Evolutionary conservation across 257 asterid genomes (phyloP), one percentile per base, ranked within the genome.

Genomic region (Fraxinus anomala): DNA sequence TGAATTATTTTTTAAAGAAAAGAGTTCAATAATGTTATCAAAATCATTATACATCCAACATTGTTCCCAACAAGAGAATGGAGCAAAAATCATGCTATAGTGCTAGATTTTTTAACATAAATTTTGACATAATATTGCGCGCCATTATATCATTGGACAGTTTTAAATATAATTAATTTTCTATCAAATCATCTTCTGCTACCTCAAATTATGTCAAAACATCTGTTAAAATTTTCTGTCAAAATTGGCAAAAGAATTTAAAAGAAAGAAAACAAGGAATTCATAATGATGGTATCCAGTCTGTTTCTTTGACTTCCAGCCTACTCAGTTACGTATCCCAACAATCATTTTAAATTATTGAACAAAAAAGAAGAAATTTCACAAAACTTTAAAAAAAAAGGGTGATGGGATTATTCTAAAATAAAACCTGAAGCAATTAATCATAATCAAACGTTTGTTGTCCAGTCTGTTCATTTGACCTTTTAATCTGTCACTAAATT

Each of bases 401-500:
- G 59, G 11, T 47, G 33, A 23, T 61, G 68, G 21, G 1, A 9
- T 24, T 28, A 49, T 16, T 28, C 30, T 74, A 56, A 61, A 74
- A 31, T 5, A 37, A 23, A 65, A 59, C 26, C 9, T 4, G 37
- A 6, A 19, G 51, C 66, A 63, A 24, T 63, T 23, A 63, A 63
- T 63, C 33, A 26, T 26, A 63, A 24, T 37, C 75, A 68, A 71
- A 70, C 65, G 63, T 36, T 69, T 40, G 65, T 77, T 82, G 81
- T 76, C 82, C 72, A 63, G 86, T 82, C 86, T 75, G 78, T 82
- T 82, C 61, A 72, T 72, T 74, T 76, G 76, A 82, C 80, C 77
- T 66, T 74, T 78, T 36, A 67, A 42, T 39, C 85, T 77, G 66
- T 63, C 69, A 63, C 6, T 63, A 63, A 61, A 63, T 23, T 63